phyloP scores from a whole-genome alignment of 2,329 filamentous ascomycete species.

The Zymoseptoria passerinii region DNA sequence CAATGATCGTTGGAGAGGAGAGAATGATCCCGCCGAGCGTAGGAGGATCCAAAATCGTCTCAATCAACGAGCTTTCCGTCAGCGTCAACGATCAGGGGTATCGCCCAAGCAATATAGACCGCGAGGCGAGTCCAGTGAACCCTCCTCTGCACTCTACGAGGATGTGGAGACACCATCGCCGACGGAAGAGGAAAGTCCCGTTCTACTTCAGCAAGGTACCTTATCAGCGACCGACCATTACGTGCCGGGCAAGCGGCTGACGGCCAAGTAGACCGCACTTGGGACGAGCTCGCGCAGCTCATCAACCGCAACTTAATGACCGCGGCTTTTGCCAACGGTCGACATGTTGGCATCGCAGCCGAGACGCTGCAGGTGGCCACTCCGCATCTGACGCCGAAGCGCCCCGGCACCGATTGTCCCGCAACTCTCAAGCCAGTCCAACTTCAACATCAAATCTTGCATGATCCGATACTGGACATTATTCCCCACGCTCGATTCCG shows the following conservation, averaged over 20 bases:
- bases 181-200: background rate
- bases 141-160: conserved; percentile 3
- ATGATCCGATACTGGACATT: conserved; percentile 25
- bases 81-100: conserved; percentile 23
- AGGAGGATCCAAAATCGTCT: conserved; percentile 27
- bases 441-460: conserved; percentile 22
- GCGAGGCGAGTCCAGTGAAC: conserved; percentile 8
- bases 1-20: conserved; percentile 27
- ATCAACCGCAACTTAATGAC: conserved; percentile 27
- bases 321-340: conserved; percentile 21
- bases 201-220: background rate
- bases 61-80: conserved; percentile 27
- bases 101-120: conserved; percentile 17
- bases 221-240: background rate
- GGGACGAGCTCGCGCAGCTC: conserved; percentile 24
- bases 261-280: conserved; percentile 8
- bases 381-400: conserved; percentile 12
- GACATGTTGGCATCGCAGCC: conserved; percentile 16
- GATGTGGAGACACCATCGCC: conserved; percentile 4
- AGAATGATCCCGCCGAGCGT: conserved; percentile 25
- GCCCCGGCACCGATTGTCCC: conserved; percentile 7
- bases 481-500: conserved; percentile 24
- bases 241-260: conserved; percentile 4
- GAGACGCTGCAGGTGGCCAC: conserved; percentile 13
- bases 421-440: conserved; percentile 20